These are phyloP conservation scores for Erigeron philadelphicus DNA, from an alignment of 140 eudicot genomes.

Conservation along the genomic window DNA sequence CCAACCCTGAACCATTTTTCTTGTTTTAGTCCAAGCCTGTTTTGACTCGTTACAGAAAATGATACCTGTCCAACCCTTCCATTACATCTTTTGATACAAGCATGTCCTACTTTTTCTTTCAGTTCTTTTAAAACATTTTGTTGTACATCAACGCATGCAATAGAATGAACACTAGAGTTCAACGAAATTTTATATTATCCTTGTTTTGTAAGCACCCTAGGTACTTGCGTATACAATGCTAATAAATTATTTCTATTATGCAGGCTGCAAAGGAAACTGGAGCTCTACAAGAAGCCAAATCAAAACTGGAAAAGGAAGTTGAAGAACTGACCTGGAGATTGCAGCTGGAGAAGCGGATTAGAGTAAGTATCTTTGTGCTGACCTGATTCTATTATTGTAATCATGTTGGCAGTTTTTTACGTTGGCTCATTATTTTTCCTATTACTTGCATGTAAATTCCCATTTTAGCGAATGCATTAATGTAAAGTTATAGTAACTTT, in stretches of 20 bases:
- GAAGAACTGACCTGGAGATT: conserved; percentile 75
- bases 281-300: conserved; percentile 73
- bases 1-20: background rate
- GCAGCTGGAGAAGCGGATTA: conserved; percentile 73
- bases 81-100: background rate
- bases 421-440: background rate
- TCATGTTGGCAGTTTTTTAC: background rate
- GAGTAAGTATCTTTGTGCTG: conserved; percentile 42
- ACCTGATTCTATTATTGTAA: background rate
- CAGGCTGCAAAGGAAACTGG: conserved; percentile 79
- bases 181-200: conserved; percentile 6
- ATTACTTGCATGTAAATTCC: background rate
- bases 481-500: too few species aligned
- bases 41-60: too few species aligned
- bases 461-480: background rate
- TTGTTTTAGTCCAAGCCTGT: background rate
- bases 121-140: conserved; percentile 5
- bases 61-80: background rate
- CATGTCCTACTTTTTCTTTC: background rate
- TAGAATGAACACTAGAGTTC: conserved; percentile 9
- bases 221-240: conserved; percentile 12
- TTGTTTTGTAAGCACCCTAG: conserved; percentile 21
- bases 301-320: conserved; percentile 75
- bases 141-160: background rate
- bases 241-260: conserved; percentile 6